Evolutionary conservation across 768 basidiomycete species (phyloP).

Genomic region (Russula griseocarnosa): DNA sequence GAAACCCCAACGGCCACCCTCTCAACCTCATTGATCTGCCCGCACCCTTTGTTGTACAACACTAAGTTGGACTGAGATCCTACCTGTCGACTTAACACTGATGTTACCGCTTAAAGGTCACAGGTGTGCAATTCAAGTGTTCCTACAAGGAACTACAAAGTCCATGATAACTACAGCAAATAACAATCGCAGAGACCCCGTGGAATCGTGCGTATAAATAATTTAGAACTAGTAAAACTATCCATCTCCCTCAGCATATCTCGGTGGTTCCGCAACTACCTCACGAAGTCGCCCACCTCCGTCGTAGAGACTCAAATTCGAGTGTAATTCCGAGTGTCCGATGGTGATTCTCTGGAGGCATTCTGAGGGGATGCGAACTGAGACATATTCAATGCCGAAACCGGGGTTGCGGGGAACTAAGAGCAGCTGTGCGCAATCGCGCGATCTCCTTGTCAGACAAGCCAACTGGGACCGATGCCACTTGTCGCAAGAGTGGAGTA

Average conservation of each 20-base stretch:
- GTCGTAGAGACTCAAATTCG: constrained; percentile 32
- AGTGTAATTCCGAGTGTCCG: constrained; percentile 3
- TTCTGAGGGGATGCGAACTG: neutral
- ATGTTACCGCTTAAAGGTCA: no score
- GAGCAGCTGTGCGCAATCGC: constrained; percentile 1
- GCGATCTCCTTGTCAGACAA: constrained; percentile 20
- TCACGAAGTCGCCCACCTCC: constrained; percentile 31
- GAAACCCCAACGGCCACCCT: no score
- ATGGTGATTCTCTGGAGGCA: neutral
- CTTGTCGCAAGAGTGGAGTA: neutral
- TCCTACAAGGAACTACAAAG: no score
- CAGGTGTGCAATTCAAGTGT: no score
- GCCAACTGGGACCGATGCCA: neutral
- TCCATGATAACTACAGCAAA: no score
- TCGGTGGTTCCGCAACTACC: constrained; percentile 28
- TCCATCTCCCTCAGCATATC: constrained; percentile 19
- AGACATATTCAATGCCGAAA: neutral
- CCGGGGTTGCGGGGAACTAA: neutral
- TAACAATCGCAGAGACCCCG: neutral
- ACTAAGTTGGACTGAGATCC: no score
- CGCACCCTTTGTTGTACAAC: no score
- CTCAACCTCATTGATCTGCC: no score
- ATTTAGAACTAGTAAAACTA: neutral
- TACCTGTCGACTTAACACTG: no score
- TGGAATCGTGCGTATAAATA: no score